Evolutionary conservation across 768 basidiomycete genomes (phyloP), one percentile per base, ranked within the genome.

Genomic region (Pulveroboletus sp.): DNA sequence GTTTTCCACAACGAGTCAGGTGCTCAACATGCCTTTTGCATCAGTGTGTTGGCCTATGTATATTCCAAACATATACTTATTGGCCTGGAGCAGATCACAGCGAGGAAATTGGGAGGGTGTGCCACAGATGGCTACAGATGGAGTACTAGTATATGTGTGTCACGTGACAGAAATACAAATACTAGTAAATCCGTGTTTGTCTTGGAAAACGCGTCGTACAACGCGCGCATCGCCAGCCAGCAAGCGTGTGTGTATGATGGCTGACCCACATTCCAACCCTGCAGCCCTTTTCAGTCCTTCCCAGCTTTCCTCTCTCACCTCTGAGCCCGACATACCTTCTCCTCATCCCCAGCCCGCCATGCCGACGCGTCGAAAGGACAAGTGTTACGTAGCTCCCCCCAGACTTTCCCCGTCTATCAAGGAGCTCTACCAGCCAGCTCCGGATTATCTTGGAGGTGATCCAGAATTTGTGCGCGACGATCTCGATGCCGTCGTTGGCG

Each of bases 21-120:
- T 27, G 73, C 87, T 32, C 84, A 83, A 3, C 88, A 90, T 62
- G 80, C 82, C 14, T 90, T 89, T 61, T 87, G 82, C 60, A 80
- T 90, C 42, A 79, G 84, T 87, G 54, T 59, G 83, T 72, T 21
- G 14, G 5, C 32, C 34, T 27, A 5, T 40, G 21, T 43, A 5
- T n/a, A n/a, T n/a, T n/a, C n/a, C n/a, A n/a, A n/a, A n/a, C n/a
- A n/a, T n/a, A n/a, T n/a, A n/a, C n/a, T n/a, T n/a, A n/a, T n/a
- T n/a, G n/a, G n/a, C n/a, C 11, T 24, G 47, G 38, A 19, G 21
- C 8, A 84, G 82, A 76, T 62, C 79, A 86, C 54, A 68, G 78
- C 14, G 72, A 77, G 40, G 55, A 70, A 20, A 52, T 85, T 2
- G 81, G 78, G 27, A 52, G 59, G 19, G 75, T 78, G 35, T 84